Conservation (phyloP, 2,329 filamentous ascomycete genomes). For the Trichophyton schoenleinii region DNA sequence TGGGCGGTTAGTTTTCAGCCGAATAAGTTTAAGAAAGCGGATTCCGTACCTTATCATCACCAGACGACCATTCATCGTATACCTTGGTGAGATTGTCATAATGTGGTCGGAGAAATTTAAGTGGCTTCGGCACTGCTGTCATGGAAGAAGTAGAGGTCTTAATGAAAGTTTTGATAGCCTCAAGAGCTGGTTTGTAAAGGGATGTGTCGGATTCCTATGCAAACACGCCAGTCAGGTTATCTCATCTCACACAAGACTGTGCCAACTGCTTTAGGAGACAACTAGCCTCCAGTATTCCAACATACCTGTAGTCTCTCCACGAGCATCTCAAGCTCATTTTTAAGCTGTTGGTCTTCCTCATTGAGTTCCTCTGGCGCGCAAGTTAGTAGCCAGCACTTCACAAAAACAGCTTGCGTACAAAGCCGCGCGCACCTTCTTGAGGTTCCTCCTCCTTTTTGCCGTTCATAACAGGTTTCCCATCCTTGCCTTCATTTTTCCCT, state of each 20-base stretch:
- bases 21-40: conserved; percentile 5
- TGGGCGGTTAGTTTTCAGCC: neutral
- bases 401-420: conserved; percentile 15
- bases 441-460: conserved; percentile 66
- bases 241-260: neutral
- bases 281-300: neutral
- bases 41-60: conserved; percentile 62
- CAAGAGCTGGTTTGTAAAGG: conserved; percentile 83
- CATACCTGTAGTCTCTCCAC: conserved; percentile 81
- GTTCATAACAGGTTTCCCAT: conserved; percentile 57
- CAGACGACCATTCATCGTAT: conserved; percentile 77
- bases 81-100: conserved; percentile 79
- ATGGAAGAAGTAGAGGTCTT: conserved; percentile 99
- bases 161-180: conserved; percentile 96
- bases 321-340: conserved; percentile 94
- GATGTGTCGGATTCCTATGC: conserved; percentile 67
- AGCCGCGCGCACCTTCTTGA: conserved; percentile 43
- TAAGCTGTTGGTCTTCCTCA: conserved; percentile 96
- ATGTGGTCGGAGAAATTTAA: conserved; percentile 95
- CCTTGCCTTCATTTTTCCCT: conserved; percentile 45
- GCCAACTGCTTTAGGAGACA: neutral
- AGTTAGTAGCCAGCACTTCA: neutral
- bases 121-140: conserved; percentile 95
- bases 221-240: neutral
- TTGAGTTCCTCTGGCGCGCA: conserved; percentile 65